A percentile compares a stretch with the other conserved stretches of the same genome.
phyloP scores from a whole-genome alignment of 108 stramenopile genomes.

The Nannochloropsis oceanica region DNA sequence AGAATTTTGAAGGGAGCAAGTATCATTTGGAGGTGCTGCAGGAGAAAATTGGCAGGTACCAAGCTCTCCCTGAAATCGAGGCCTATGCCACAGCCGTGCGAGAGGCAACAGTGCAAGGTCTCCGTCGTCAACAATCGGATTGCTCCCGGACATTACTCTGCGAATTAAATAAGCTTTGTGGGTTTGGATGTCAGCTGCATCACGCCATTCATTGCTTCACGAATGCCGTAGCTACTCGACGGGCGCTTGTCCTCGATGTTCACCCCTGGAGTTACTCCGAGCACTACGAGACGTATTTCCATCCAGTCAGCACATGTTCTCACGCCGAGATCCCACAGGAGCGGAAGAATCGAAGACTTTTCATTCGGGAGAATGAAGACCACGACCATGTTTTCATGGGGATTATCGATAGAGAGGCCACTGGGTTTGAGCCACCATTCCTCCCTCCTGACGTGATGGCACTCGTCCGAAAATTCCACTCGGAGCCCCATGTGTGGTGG shows the following conservation, averaged over 20 bases:
- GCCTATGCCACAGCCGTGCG: neutral
- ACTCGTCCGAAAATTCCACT: neutral
- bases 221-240: neutral
- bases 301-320: neutral
- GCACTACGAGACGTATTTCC: neutral
- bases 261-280: neutral
- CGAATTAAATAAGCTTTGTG: neutral
- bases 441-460: neutral
- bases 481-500: neutral
- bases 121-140: neutral
- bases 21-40: neutral
- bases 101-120: neutral
- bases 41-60: neutral
- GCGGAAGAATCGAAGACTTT: neutral
- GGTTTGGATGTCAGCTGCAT: neutral
- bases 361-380: neutral
- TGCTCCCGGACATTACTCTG: neutral
- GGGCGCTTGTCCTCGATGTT: neutral
- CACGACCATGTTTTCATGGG: neutral
- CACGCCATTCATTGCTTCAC: neutral
- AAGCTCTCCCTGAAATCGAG: neutral
- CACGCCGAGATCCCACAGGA: neutral
- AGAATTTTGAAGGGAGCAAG: neutral
- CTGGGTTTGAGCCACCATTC: neutral
- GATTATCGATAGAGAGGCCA: neutral